These are phyloP conservation scores for Colletotrichum sp. DNA, from an alignment of 2,329 filamentous ascomycete genomes.

Conservation along the genomic window DNA sequence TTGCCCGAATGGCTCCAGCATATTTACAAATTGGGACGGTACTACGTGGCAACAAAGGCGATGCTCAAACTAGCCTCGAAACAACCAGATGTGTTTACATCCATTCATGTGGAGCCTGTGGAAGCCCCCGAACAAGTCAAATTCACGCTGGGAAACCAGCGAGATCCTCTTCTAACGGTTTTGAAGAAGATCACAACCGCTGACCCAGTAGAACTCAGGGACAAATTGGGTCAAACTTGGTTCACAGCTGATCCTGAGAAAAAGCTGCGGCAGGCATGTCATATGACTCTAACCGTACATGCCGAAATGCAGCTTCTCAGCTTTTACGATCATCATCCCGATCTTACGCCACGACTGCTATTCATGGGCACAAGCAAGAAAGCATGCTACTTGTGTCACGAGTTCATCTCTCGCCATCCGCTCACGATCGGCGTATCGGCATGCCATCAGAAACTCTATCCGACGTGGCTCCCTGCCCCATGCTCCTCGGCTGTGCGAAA, in stretches of 20 bases:
- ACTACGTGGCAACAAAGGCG: constrained; percentile 27
- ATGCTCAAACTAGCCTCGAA: constrained; percentile 32
- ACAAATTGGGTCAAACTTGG: background rate
- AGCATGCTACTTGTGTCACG: constrained; percentile 34
- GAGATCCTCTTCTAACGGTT: background rate
- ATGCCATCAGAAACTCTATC: constrained; percentile 36
- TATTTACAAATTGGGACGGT: constrained; percentile 31
- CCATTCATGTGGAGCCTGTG: constrained; percentile 19
- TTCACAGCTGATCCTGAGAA: constrained; percentile 16
- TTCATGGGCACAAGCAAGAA: constrained; percentile 38
- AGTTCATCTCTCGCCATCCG: constrained; percentile 28
- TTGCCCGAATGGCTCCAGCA: background rate
- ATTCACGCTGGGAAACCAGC: background rate
- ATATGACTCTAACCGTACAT: constrained; percentile 28
- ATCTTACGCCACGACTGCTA: constrained; percentile 21
- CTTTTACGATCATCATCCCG: constrained; percentile 33
- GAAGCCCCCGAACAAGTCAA: background rate
- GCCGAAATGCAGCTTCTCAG: constrained; percentile 35
- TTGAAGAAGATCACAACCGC: background rate
- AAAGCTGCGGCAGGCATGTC: constrained; percentile 25
- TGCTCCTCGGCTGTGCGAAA: background rate
- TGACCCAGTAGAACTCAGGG: background rate
- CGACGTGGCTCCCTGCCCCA: constrained; percentile 33
- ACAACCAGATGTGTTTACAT: constrained; percentile 24
- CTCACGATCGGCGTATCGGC: constrained; percentile 28